These are phyloP conservation scores for Calamus simplicifolius DNA, from an alignment of 176 grass and related monocot genomes.

Conservation along the genomic window DNA sequence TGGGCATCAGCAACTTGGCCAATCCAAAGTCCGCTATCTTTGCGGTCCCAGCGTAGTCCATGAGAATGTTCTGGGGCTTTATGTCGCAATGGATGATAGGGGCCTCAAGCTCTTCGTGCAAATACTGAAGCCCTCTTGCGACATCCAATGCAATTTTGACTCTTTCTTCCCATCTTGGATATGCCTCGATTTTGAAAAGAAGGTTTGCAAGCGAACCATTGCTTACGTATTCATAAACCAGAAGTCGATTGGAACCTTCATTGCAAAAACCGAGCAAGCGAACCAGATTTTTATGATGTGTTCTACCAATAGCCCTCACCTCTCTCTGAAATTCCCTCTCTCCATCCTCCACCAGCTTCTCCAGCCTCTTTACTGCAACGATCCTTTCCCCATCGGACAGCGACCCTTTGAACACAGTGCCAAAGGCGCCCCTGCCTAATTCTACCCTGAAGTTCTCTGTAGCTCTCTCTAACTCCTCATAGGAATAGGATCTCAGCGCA, in stretches of 20 bases:
- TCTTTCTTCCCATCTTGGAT: slow-evolving; percentile 30
- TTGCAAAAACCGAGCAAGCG: slow-evolving; percentile 45
- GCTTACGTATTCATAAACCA: slow-evolving; percentile 57
- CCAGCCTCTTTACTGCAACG: slow-evolving; percentile 41
- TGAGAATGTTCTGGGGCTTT: slow-evolving; percentile 50
- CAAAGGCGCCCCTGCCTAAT: slow-evolving; percentile 31
- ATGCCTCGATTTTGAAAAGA: slow-evolving; percentile 24
- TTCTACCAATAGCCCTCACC: slow-evolving; percentile 34
- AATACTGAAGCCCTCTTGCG: slow-evolving; percentile 27
- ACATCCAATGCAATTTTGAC: slow-evolving; percentile 27
- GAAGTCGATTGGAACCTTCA: slow-evolving; percentile 21
- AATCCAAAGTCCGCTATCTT: slow-evolving; percentile 59
- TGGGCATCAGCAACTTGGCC: slow-evolving; percentile 35
- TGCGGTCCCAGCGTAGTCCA: slow-evolving; percentile 27
- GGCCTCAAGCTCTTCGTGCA: slow-evolving; percentile 32
- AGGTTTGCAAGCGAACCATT: slow-evolving; percentile 45
- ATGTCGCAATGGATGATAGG: slow-evolving; percentile 51
- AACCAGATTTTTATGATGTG: slow-evolving; percentile 51
- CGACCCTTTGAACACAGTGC: slow-evolving; percentile 28
- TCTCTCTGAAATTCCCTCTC: slow-evolving; percentile 39
- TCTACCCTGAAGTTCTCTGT: slow-evolving; percentile 23
- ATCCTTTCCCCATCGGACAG: slow-evolving; percentile 4
- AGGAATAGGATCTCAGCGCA: slow-evolving; percentile 17
- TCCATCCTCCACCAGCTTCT: slow-evolving; percentile 33
- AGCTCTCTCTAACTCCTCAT: slow-evolving; percentile 22